phyloP scores from a whole-genome alignment of 148 eudicot species.

The Heliamphora exappendiculata region DNA sequence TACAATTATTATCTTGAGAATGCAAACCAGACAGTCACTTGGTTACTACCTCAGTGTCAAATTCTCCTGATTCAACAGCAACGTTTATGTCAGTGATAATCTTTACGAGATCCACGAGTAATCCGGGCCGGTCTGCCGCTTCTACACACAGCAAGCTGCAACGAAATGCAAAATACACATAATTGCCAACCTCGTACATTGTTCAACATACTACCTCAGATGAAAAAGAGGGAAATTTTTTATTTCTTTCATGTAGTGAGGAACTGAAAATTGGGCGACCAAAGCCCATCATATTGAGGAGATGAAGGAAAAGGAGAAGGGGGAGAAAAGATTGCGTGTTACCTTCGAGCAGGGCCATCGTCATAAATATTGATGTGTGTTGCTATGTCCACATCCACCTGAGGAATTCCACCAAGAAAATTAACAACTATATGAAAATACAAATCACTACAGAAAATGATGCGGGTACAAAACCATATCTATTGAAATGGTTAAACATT shows the following conservation, averaged over 20 bases:
- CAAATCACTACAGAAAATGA: background rate
- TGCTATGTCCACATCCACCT: slow-evolving; percentile 90
- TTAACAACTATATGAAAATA: background rate
- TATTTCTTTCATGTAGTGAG: background rate
- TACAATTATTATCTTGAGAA: background rate
- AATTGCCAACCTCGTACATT: background rate
- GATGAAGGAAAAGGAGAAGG: background rate
- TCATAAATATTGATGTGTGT: slow-evolving; percentile 56
- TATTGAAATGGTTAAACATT: background rate
- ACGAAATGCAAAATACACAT: slow-evolving; percentile 2
- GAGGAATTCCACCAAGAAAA: slow-evolving; percentile 10
- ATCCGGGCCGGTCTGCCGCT: slow-evolving; percentile 84
- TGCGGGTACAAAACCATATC: background rate
- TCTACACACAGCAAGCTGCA: slow-evolving; percentile 83
- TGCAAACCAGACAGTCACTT: background rate
- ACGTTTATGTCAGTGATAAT: slow-evolving; percentile 65
- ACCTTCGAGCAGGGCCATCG: slow-evolving; percentile 89
- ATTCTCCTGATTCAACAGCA: slow-evolving; percentile 83
- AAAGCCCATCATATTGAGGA: background rate
- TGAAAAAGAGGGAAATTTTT: background rate
- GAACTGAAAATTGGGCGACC: background rate
- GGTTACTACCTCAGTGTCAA: slow-evolving; percentile 73
- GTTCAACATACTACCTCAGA: background rate
- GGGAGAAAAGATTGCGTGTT: background rate
- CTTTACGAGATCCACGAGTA: slow-evolving; percentile 90